A percentile compares a stretch with the other conserved stretches of the same genome.
These are phyloP conservation scores for Moricandia arvensis DNA, from an alignment of 345 rosid genomes.

Conservation along the genomic window DNA sequence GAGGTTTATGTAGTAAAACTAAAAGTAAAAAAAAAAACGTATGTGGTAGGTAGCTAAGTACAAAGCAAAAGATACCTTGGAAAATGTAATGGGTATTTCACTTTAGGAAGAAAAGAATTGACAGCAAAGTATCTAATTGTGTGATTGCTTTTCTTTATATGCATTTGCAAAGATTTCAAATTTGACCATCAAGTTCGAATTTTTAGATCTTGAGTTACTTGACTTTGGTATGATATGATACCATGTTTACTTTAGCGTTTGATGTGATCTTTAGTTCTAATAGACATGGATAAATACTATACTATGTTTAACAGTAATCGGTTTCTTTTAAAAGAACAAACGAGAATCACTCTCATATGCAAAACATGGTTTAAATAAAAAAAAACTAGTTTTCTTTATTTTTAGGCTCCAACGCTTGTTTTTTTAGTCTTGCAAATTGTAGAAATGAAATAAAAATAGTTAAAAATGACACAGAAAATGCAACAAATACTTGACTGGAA, in stretches of 20 bases:
- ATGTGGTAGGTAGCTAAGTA: not conserved
- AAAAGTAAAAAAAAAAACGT: not conserved
- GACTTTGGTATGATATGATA: not conserved
- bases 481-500: no score
- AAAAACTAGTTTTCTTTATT: no score
- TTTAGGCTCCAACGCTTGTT: no score
- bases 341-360: no score
- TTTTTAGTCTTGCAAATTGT: no score
- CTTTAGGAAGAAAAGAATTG: conserved; percentile 50
- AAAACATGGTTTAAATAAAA: no score
- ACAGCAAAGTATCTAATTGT: conserved; percentile 8
- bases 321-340: no score
- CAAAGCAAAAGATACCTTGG: conserved; percentile 30
- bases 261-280: not conserved
- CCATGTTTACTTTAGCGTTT: not conserved
- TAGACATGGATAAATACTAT: not conserved
- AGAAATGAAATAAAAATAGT: no score
- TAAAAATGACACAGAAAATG: no score
- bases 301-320: not conserved
- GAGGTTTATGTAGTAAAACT: conserved; percentile 27
- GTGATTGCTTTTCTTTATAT: conserved; percentile 3
- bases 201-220: not conserved
- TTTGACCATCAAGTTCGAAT: not conserved
- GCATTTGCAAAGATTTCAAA: not conserved
- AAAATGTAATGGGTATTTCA: conserved; percentile 20